phyloP scores from a whole-genome alignment of 2,329 filamentous ascomycete genomes.

The Neonectria punicea region DNA sequence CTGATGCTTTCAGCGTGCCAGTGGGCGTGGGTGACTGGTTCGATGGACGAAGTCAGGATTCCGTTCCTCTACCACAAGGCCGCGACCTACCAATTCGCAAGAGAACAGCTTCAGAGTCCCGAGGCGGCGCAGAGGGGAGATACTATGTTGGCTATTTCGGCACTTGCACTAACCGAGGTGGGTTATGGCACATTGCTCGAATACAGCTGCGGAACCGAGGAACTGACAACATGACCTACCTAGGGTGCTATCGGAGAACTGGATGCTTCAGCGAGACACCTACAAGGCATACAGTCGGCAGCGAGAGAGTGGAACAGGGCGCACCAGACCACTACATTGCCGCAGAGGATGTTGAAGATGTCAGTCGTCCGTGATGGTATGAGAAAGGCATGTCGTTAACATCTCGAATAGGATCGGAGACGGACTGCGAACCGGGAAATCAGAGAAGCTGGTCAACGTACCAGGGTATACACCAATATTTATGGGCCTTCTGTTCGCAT shows the following conservation, averaged over 20 bases:
- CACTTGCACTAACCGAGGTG: constrained; percentile 58
- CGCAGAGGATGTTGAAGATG: constrained; percentile 57
- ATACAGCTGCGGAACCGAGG: not conserved
- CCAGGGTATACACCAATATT: constrained; percentile 57
- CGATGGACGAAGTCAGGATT: constrained; percentile 56
- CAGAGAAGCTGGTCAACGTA: constrained; percentile 53
- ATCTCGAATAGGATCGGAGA: constrained; percentile 50
- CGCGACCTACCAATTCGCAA: constrained; percentile 58
- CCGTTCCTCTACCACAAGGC: constrained; percentile 59
- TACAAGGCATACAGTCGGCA: constrained; percentile 51
- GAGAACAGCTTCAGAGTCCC: constrained; percentile 54
- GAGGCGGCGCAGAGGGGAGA: constrained; percentile 53
- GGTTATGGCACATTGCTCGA: constrained; percentile 6
- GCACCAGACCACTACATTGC: constrained; percentile 44
- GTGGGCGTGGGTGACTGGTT: constrained; percentile 58
- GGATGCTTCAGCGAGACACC: constrained; percentile 55
- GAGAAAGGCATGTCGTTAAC: constrained; percentile 22
- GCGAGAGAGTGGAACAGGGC: constrained; percentile 36
- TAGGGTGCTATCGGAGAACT: constrained; percentile 56
- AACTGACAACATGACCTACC: constrained; percentile 21
- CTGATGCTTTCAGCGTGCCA: constrained; percentile 57
- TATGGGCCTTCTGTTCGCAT: constrained; percentile 57
- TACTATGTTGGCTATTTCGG: constrained; percentile 56
- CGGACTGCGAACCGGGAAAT: constrained; percentile 52
- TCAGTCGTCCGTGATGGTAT: constrained; percentile 33